A percentile compares a stretch with the other conserved stretches of the same genome.
Conservation (phyloP, 495 filamentous ascomycete genomes). For the Lepidopterella palustris region DNA sequence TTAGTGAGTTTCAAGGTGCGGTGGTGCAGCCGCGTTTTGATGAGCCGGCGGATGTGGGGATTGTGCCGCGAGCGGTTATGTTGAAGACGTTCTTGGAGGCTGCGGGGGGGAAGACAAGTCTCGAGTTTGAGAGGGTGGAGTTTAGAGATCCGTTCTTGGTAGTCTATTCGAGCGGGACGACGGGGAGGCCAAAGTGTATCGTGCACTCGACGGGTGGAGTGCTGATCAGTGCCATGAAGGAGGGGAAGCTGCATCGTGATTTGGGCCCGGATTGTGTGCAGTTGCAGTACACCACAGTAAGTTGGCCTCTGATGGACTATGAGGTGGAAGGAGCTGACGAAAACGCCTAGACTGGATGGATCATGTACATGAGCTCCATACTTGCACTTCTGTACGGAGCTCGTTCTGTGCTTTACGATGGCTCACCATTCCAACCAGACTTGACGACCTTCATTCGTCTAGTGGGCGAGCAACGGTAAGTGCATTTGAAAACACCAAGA, state of each 20-base stretch:
- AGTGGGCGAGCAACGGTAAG: conserved; percentile 52
- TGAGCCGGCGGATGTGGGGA: conserved; percentile 51
- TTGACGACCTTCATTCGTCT: conserved; percentile 53
- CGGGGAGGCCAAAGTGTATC: conserved; percentile 69
- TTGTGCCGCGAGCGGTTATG: conserved; percentile 49
- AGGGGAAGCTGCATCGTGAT: conserved; percentile 55
- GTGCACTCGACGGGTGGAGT: conserved; percentile 62
- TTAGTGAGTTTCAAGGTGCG: conserved; percentile 55
- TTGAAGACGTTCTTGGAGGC: conserved; percentile 47
- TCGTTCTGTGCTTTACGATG: conserved; percentile 64
- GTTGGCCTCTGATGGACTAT: conserved; percentile 37
- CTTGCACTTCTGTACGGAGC: conserved; percentile 49
- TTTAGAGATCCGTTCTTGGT: conserved; percentile 68
- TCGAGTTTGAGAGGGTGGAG: conserved; percentile 52
- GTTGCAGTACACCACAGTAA: conserved; percentile 48
- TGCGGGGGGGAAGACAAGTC: conserved; percentile 34
- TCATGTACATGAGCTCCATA: conserved; percentile 67
- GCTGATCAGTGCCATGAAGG: conserved; percentile 53
- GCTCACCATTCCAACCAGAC: conserved; percentile 66
- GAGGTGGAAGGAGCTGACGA: neutral
- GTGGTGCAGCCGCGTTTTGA: conserved; percentile 61
- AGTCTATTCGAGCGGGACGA: conserved; percentile 67
- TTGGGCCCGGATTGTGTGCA: conserved; percentile 43
- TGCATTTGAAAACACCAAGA: conserved; percentile 23
- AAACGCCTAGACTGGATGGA: conserved; percentile 58